Base-by-base conservation (phyloP, 75 land plant species). In the Azolla pinnata region DNA sequence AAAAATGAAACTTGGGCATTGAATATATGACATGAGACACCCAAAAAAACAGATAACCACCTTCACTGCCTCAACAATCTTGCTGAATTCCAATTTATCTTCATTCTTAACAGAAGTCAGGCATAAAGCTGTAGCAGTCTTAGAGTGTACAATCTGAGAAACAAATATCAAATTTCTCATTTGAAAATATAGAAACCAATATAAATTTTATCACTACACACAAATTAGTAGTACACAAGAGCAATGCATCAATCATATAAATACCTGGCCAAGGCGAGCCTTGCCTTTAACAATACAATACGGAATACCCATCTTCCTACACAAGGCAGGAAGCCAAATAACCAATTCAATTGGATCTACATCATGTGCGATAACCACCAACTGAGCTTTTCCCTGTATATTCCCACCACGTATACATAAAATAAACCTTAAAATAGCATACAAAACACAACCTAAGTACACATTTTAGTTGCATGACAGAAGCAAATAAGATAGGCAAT, bases 281-380 rank as follows among this genome's bases (percentile, higher is more conserved):
- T 38, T 38, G 42, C 42, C 42, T 38, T 38, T 38, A 7, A 38
- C 42, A 38, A 38, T 38, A 7, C 14, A 7, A 38, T 38, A 38
- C 7, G 42, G 42, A 38, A 38, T 38, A 20, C 79, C 84, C 86
- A 80, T 83, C 48, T 83, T 83, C 62, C 80, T 61, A 74, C 86
- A 83, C 25, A 83, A 51, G 0, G 85, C 79, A 9, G 83, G 85
- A 0, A 82, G 73, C 83, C 85, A 83, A n/a, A 83, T 76, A 19
- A 83, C 87, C 44, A 83, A 45, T 68, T 83, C 87, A 25, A 83
- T 81, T 0, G 84, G 87, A 56, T 83, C 87, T 0, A 83, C 87
- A 68, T 83, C 84, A 57, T 81, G 87, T 18, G 87, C 87, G 54
- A 83, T 81, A 8, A 83, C 75, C 0, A 83, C 87, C 31, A 81